These are phyloP conservation scores for Fraxinus latifolia DNA, from an alignment of 305 asterid genomes.

Conservation along the genomic window DNA sequence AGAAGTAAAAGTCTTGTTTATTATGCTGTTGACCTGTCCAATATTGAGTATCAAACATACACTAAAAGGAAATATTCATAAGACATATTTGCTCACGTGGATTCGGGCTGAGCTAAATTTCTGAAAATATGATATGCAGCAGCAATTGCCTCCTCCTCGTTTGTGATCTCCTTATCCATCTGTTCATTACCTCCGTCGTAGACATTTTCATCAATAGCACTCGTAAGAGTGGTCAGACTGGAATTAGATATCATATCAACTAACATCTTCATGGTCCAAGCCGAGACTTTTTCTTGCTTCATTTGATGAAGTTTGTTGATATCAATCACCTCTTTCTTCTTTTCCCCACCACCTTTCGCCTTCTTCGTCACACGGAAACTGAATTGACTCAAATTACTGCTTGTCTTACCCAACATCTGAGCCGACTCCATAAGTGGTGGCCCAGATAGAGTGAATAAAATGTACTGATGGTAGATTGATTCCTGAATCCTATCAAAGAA, in stretches of 20 bases:
- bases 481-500: conserved; percentile 76
- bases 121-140: conserved; percentile 56
- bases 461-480: conserved; percentile 58
- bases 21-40: neutral
- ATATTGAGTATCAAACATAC: neutral
- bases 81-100: conserved; percentile 40
- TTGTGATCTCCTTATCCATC: conserved; percentile 50
- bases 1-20: neutral
- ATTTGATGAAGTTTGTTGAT: conserved; percentile 53
- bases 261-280: conserved; percentile 64
- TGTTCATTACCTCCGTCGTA: conserved; percentile 40
- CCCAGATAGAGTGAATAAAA: conserved; percentile 54
- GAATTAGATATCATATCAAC: conserved; percentile 49
- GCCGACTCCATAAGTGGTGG: conserved; percentile 39
- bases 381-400: conserved; percentile 30
- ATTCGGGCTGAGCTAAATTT: conserved; percentile 45
- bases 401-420: conserved; percentile 28
- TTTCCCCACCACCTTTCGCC: conserved; percentile 41
- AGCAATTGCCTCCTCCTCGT: conserved; percentile 64
- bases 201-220: conserved; percentile 41
- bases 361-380: conserved; percentile 43
- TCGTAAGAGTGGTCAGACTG: conserved; percentile 47
- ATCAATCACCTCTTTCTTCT: conserved; percentile 53
- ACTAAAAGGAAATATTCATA: neutral
- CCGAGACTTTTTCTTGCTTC: conserved; percentile 63